Percentiles rank a stretch among this genome's conserved stretches.
Evolutionary conservation across 2,329 filamentous ascomycete species (phyloP).

Genomic region (Aspergillus pseudotamarii): DNA sequence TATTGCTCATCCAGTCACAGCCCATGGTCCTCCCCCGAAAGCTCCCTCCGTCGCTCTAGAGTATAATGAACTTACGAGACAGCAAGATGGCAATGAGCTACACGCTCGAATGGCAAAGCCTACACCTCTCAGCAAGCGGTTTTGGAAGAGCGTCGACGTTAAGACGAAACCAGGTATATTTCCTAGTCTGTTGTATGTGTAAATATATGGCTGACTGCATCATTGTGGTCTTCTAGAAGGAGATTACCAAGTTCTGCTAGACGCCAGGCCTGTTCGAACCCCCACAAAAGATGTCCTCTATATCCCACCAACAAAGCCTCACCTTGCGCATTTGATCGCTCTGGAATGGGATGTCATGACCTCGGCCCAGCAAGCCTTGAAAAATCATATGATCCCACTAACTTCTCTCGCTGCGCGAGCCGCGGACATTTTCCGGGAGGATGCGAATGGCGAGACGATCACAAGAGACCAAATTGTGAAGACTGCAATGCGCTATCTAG

Average conservation of each 20-base stretch:
- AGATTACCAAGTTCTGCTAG: constrained; percentile 70
- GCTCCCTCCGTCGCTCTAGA: constrained; percentile 56
- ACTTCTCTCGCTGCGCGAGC: constrained; percentile 84
- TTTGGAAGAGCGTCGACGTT: constrained; percentile 85
- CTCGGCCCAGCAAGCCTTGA: constrained; percentile 79
- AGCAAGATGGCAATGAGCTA: constrained; percentile 48
- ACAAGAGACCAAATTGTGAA: constrained; percentile 66
- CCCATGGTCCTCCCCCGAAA: constrained; percentile 62
- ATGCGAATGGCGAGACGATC: constrained; percentile 53
- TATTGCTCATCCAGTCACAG: constrained; percentile 60
- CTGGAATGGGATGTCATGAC: constrained; percentile 90
- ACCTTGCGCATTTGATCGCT: constrained; percentile 82
- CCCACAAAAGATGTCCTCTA: constrained; percentile 72
- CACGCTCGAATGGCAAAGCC: constrained; percentile 19
- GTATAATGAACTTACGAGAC: constrained; percentile 50
- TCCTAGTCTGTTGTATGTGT: neutral
- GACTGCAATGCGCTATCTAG: constrained; percentile 79
- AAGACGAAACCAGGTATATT: constrained; percentile 64
- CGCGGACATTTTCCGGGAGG: constrained; percentile 74
- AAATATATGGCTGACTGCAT: neutral
- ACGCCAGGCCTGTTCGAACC: constrained; percentile 76
- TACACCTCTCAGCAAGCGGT: constrained; percentile 66
- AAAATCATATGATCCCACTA: constrained; percentile 84
- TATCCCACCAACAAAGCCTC: constrained; percentile 73
- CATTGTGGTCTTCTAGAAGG: constrained; percentile 32